A percentile compares a stretch with the other conserved stretches of the same genome.
Evolutionary conservation across 1,139 yeast species (phyloP).

Genomic region (Nakaseomyces nivariensis): DNA sequence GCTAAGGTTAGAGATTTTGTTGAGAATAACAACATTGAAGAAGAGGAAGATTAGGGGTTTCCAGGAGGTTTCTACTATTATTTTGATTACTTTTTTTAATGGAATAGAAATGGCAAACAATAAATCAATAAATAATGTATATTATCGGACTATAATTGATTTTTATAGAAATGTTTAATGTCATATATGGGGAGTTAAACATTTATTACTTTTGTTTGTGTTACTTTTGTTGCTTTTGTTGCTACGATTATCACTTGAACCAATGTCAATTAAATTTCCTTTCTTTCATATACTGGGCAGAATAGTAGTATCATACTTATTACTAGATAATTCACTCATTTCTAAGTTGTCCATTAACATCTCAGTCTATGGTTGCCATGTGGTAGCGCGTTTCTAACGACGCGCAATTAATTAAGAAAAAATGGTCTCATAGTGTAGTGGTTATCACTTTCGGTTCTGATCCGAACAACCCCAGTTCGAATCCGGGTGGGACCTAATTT

Average conservation of each 20-base stretch:
- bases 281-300: no score
- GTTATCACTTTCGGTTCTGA: slow-evolving; percentile 61
- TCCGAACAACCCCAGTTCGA: slow-evolving; percentile 93
- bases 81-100: no score
- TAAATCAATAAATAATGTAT: background rate
- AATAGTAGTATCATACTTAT: no score
- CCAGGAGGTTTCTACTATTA: background rate
- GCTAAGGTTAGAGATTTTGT: slow-evolving; percentile 24
- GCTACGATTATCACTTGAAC: no score
- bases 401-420: background rate
- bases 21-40: slow-evolving; percentile 5
- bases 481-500: slow-evolving; percentile 76
- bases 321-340: no score
- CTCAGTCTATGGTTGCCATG: background rate
- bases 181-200: background rate
- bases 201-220: no score
- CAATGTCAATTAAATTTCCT: no score
- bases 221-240: no score
- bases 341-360: no score
- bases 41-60: background rate
- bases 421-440: slow-evolving; percentile 42
- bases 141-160: background rate
- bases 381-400: background rate
- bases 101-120: no score
- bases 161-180: background rate